Evolutionary conservation across 495 filamentous ascomycete genomes (phyloP).

Genomic region (Aeminium ludgeri): DNA sequence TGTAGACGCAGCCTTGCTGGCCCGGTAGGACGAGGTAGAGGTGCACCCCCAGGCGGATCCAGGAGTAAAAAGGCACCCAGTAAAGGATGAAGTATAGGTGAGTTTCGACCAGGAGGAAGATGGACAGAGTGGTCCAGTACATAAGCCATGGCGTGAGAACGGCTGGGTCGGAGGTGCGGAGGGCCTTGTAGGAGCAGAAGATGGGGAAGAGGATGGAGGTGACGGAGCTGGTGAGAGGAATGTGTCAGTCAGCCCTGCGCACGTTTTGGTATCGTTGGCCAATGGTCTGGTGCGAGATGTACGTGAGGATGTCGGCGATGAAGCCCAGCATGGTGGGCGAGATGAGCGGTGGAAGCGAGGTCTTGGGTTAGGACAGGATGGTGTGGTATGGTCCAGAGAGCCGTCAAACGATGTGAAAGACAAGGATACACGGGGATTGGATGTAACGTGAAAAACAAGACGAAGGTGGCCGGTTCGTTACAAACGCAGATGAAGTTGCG

Average conservation of each 20-base stretch:
- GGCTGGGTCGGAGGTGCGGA: slow-evolving; percentile 78
- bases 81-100: slow-evolving; percentile 71
- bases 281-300: slow-evolving; percentile 23
- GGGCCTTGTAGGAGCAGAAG: slow-evolving; percentile 95
- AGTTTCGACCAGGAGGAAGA: slow-evolving; percentile 65
- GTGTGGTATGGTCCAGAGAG: no score
- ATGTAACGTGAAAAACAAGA: no score
- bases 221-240: slow-evolving; percentile 44
- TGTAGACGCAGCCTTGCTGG: slow-evolving; percentile 69
- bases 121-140: slow-evolving; percentile 91
- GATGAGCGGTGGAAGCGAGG: no score
- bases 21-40: slow-evolving; percentile 96
- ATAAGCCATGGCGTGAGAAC: slow-evolving; percentile 97
- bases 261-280: slow-evolving; percentile 10
- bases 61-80: slow-evolving; percentile 92
- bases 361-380: no score
- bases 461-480: no score
- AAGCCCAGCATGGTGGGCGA: slow-evolving; percentile 55
- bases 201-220: slow-evolving; percentile 87
- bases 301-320: slow-evolving; percentile 66
- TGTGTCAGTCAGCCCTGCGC: slow-evolving; percentile 3
- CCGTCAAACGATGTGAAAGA: no score
- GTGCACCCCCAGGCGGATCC: slow-evolving; percentile 71
- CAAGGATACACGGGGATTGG: no score
- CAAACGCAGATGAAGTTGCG: no score